Conservation (phyloP, 345 rosid genomes). For the Salix purpurea region DNA sequence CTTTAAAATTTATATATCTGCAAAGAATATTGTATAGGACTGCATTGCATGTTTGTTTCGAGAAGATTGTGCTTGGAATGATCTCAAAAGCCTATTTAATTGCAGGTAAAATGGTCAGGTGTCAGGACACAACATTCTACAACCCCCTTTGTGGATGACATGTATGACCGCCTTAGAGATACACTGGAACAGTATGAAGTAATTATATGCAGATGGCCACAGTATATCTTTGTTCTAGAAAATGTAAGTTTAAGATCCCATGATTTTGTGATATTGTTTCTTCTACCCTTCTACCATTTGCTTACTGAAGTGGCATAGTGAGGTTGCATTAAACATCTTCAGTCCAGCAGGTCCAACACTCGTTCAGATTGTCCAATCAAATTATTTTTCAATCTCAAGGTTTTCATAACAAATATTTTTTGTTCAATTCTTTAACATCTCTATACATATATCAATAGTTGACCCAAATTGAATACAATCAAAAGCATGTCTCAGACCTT, state of each 20-base stretch:
- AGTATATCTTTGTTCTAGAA: conserved; percentile 82
- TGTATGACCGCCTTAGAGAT: conserved; percentile 79
- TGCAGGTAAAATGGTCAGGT: conserved; percentile 95
- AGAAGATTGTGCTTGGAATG: not conserved
- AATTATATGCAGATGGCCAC: conserved; percentile 95
- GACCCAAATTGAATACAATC: no score
- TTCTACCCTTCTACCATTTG: no score
- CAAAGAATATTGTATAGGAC: not conserved
- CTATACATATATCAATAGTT: no score
- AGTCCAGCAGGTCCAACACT: no score
- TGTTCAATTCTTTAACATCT: no score
- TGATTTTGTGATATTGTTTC: not conserved
- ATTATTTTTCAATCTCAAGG: no score
- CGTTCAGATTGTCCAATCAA: no score
- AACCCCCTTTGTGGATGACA: conserved; percentile 91
- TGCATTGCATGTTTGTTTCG: not conserved
- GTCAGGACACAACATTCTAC: conserved; percentile 91
- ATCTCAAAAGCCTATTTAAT: conserved; percentile 19
- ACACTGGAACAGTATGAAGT: conserved; percentile 77
- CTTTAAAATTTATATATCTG: not conserved
- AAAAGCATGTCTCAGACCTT: not conserved
- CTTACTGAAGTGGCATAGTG: not conserved
- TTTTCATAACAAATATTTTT: no score
- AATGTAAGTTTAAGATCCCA: conserved; percentile 47
- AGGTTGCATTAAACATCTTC: no score